These are phyloP conservation scores for Magnolia sinica DNA, from an alignment of 164 flowering plant genomes.

Conservation along the genomic window DNA sequence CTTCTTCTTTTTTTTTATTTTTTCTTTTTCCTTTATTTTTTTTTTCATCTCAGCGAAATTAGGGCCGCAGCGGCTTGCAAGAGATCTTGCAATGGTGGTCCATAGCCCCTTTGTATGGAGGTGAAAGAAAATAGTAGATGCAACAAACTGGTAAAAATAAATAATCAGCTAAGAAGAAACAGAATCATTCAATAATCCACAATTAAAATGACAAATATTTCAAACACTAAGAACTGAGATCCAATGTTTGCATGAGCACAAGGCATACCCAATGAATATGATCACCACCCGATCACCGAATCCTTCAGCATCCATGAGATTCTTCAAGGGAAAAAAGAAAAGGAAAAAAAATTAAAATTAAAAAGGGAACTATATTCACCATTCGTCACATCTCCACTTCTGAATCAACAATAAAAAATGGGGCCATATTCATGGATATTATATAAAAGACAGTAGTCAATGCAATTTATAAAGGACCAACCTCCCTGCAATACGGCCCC, in stretches of 20 bases:
- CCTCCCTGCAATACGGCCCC: background rate
- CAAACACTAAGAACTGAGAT: background rate
- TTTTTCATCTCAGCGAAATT: too few relatives aligned
- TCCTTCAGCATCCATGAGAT: background rate
- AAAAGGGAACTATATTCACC: background rate
- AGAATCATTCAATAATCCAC: too few relatives aligned
- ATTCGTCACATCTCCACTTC: background rate
- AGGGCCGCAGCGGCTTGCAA: too few relatives aligned
- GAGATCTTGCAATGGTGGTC: too few relatives aligned
- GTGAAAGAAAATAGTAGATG: too few relatives aligned
- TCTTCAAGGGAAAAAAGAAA: background rate
- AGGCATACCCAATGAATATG: conserved; percentile 1
- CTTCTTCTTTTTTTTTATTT: too few relatives aligned
- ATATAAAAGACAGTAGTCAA: background rate
- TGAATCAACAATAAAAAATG: background rate
- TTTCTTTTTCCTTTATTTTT: too few relatives aligned
- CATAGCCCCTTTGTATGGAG: too few relatives aligned
- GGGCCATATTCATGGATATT: background rate
- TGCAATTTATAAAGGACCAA: background rate
- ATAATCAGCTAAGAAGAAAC: too few relatives aligned
- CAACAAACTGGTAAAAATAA: too few relatives aligned
- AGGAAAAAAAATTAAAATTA: background rate
- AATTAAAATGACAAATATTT: background rate
- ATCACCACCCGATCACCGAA: background rate
- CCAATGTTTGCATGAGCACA: background rate